These are phyloP conservation scores for Aureobasidium sp. DNA, from an alignment of 2,329 filamentous ascomycete genomes.

Conservation along the genomic window DNA sequence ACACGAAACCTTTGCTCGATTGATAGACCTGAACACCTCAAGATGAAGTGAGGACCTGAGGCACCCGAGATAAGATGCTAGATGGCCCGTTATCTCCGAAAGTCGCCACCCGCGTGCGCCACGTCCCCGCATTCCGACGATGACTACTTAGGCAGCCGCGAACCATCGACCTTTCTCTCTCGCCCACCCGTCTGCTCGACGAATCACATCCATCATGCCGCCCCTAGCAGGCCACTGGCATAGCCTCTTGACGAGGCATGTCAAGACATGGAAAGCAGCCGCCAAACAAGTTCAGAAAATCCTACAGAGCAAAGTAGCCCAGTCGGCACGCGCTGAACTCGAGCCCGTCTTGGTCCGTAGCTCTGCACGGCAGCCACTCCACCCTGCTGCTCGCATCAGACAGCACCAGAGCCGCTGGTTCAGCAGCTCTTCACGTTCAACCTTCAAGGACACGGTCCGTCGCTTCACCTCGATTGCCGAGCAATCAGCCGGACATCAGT, in stretches of 20 bases:
- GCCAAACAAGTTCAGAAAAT: constrained; percentile 23
- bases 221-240: constrained; percentile 32
- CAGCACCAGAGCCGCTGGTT: constrained; percentile 59
- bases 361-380: constrained; percentile 51
- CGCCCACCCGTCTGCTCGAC: not conserved
- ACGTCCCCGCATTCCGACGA: not conserved
- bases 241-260: constrained; percentile 29
- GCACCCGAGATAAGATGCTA: not conserved
- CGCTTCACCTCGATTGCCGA: constrained; percentile 44
- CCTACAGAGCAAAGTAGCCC: constrained; percentile 25
- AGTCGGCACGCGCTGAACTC: constrained; percentile 43
- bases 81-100: not conserved
- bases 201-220: constrained; percentile 27
- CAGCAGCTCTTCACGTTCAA: constrained; percentile 44
- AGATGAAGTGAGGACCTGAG: not conserved
- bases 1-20: constrained; percentile 1
- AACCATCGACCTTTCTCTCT: not conserved
- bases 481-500: constrained; percentile 33
- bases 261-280: constrained; percentile 28
- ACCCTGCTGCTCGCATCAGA: constrained; percentile 55
- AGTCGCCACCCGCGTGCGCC: constrained; percentile 3
- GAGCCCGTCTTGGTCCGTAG: constrained; percentile 55
- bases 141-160: constrained; percentile 5
- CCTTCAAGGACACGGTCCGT: constrained; percentile 38
- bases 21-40: not conserved